Base-by-base conservation (phyloP, 2,329 filamentous ascomycete genomes). In the Shiraia bambusicola region DNA sequence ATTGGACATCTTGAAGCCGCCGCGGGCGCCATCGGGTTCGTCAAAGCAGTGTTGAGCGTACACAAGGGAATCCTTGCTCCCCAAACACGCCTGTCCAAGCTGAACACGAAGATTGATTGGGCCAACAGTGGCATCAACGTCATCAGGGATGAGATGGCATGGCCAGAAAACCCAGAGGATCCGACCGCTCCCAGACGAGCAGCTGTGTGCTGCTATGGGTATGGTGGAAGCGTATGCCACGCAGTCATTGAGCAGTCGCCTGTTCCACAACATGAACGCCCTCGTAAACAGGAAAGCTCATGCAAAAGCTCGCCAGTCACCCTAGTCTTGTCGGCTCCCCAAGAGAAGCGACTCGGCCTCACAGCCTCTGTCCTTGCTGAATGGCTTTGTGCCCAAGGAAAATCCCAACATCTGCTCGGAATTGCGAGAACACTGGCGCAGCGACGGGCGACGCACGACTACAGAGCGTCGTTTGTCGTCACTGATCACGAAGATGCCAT, bases 61-160 rank as follows among this genome's bases (percentile, higher is more conserved):
- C 51, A 66, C 22, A 69, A 68, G 40, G 45, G 49, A 3, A 45
- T 61, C 4, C 40, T 66, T 13, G 42, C 49, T 3, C 39, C 67
- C 2, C 61, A 68, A 52, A 47, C 25, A 30, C 37, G n/a, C 57
- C 17, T 59, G 51, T 6, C 58, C 40, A 29, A 47, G 28, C 36
- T 50, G 13, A 56, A 51, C 28, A 48, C 45, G 7, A 47, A 37
- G 4, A 49, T 58, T n/a, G 49, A 57, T 26, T 52, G 51, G 30
- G 28, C 39, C 9, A 28, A 28, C 3, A 28, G 29, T 16, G 33
- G 42, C 10, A 14, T 48, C 5, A 34, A 54, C 25, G 47, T 59
- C 4, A 47, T 52, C 9, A 38, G 34, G 32, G 47, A 52, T 24
- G 29, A 31, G 5, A 50, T 29, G 9, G 34, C 34, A 5, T 58